phyloP scores from a whole-genome alignment of 352 stramenopile genomes.

The Pythium rhizo-oryzae region DNA sequence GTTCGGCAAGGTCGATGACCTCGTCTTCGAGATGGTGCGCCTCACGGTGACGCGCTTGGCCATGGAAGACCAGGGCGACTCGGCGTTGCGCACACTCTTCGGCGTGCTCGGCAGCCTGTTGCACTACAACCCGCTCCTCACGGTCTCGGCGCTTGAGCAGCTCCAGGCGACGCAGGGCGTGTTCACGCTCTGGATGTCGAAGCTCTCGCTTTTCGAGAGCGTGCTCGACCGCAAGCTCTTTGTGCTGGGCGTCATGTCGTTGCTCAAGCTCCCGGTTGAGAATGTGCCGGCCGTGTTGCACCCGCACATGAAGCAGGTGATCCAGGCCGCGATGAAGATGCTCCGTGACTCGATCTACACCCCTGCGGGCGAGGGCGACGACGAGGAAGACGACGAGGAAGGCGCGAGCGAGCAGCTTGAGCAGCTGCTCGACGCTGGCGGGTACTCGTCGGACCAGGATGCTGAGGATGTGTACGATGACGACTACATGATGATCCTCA shows the following conservation, averaged over 20 bases:
- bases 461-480: slow-evolving; percentile 95
- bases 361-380: slow-evolving; percentile 55
- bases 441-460: slow-evolving; percentile 88
- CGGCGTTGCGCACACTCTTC: slow-evolving; percentile 83
- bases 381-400: slow-evolving; percentile 52
- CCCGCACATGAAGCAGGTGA: slow-evolving; percentile 90
- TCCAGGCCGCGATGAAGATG: slow-evolving; percentile 89
- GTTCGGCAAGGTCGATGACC: slow-evolving; percentile 81
- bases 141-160: slow-evolving; percentile 87
- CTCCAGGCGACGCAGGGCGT: slow-evolving; percentile 88
- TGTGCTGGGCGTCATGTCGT: slow-evolving; percentile 90
- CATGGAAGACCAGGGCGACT: slow-evolving; percentile 57
- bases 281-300: slow-evolving; percentile 80
- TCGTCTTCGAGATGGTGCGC: slow-evolving; percentile 72
- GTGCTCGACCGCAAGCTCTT: slow-evolving; percentile 93
- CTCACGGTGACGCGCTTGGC: slow-evolving; percentile 63
- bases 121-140: slow-evolving; percentile 94
- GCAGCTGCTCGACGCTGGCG: slow-evolving; percentile 90
- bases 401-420: slow-evolving; percentile 70
- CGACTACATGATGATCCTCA: slow-evolving; percentile 94
- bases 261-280: slow-evolving; percentile 88
- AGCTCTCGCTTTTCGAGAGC: slow-evolving; percentile 82
- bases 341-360: slow-evolving; percentile 70
- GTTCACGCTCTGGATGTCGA: slow-evolving; percentile 92
- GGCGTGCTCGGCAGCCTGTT: slow-evolving; percentile 91